These are phyloP conservation scores for Eustoma russellianum DNA, from an alignment of 257 asterid genomes.

Conservation along the genomic window DNA sequence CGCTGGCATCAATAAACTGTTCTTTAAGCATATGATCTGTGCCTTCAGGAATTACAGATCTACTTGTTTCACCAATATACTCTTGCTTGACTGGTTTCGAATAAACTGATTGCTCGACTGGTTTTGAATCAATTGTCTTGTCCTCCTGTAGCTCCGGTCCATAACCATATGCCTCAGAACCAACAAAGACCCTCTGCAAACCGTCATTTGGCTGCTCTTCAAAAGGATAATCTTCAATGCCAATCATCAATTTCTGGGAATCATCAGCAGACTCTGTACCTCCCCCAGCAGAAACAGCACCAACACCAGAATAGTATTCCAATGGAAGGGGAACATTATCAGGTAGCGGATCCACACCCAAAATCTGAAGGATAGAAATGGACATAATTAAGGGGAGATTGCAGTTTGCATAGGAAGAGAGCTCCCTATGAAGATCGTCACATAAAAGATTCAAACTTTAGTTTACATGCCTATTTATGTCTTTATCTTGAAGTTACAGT, in stretches of 20 bases:
- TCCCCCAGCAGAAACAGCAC: conserved; percentile 34
- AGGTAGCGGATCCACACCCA: conserved; percentile 36
- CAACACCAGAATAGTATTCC: conserved; percentile 23
- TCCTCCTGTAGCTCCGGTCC: conserved; percentile 26
- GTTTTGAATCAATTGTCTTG: conserved; percentile 25
- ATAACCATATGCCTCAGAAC: conserved; percentile 23
- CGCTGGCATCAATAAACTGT: conserved; percentile 42
- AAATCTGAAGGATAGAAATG: conserved; percentile 40
- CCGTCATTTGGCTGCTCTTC: conserved; percentile 31
- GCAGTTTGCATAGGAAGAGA: too few species aligned
- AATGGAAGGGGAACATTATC: conserved; percentile 31
- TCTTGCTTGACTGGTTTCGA: conserved; percentile 50
- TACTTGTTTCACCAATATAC: conserved; percentile 65
- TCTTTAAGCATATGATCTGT: conserved; percentile 53
- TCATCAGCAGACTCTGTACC: conserved; percentile 33
- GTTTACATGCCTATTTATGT: too few species aligned
- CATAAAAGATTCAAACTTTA: too few species aligned
- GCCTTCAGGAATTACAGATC: conserved; percentile 30
- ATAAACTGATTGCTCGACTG: conserved; percentile 35
- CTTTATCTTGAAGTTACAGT: too few species aligned
- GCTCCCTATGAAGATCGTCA: too few species aligned
- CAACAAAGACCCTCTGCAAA: conserved; percentile 12
- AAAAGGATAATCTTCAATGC: conserved; percentile 20
- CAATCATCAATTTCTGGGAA: conserved; percentile 16
- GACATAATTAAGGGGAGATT: conserved; percentile 6